Percentiles rank a stretch among this genome's conserved stretches.
Evolutionary conservation across 139 green algal genomes (phyloP).

Genomic region (Micractinium sp.): DNA sequence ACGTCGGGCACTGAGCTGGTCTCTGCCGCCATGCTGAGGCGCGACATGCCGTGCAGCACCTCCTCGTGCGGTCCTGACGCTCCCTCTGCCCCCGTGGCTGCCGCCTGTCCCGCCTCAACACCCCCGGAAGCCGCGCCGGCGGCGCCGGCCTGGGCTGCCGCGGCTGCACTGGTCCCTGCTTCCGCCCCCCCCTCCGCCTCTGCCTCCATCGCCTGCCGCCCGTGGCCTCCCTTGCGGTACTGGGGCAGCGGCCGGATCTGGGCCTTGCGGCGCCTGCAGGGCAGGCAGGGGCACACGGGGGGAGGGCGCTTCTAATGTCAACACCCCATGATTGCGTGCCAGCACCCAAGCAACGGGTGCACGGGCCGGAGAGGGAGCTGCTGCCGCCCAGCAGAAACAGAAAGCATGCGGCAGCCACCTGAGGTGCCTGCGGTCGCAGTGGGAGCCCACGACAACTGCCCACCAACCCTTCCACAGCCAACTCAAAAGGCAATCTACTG

Average conservation of each 20-base stretch:
- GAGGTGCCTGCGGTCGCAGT: too few relatives aligned
- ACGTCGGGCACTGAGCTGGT: slow-evolving; percentile 2
- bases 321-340: too few relatives aligned
- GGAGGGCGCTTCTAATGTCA: background rate
- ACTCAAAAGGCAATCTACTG: too few relatives aligned
- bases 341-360: background rate
- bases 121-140: background rate
- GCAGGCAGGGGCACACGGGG: background rate
- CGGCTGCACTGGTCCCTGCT: background rate
- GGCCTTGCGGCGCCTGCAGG: slow-evolving; percentile 23
- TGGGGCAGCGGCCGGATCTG: slow-evolving; percentile 39
- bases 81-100: background rate
- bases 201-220: slow-evolving; percentile 7
- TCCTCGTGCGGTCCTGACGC: background rate
- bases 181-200: background rate
- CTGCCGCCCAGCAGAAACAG: background rate
- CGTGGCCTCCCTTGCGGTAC: slow-evolving; percentile 23
- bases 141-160: background rate
- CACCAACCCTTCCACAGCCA: too few relatives aligned
- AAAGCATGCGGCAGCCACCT: too few relatives aligned
- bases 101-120: background rate
- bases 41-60: slow-evolving; percentile 28
- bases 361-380: background rate
- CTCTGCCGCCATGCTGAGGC: slow-evolving; percentile 24
- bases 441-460: too few relatives aligned